A percentile compares a stretch with the other conserved stretches of the same genome.
Evolutionary conservation across 805 yeast species (phyloP).

Genomic region (Candida xiaguanensis): DNA sequence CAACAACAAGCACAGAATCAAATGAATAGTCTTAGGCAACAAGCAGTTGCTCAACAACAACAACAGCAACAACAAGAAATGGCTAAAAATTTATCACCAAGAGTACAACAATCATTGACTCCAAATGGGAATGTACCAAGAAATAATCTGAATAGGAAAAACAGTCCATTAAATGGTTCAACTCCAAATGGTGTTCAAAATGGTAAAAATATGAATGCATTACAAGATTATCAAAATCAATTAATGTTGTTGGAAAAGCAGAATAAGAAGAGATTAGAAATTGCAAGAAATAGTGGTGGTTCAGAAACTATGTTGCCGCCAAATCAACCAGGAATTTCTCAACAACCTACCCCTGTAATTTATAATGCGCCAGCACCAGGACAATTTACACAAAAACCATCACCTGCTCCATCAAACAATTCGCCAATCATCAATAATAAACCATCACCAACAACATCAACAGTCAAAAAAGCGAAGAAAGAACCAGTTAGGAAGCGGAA

Average conservation of each 20-base stretch:
- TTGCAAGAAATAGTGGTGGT: conserved; percentile 38
- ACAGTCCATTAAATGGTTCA: conserved; percentile 2
- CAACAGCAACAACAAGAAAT: conserved; percentile 13
- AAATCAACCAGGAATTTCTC: conserved; percentile 10
- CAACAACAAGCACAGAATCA: conserved; percentile 49
- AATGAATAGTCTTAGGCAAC: conserved; percentile 49
- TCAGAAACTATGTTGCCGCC: conserved; percentile 11
- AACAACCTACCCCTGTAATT: conserved; percentile 7
- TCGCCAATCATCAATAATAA: conserved; percentile 34
- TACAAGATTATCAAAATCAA: conserved; percentile 81
- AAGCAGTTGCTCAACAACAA: conserved; percentile 30
- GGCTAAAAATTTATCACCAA: conserved; percentile 8
- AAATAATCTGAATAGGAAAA: not conserved
- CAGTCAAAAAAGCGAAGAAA: conserved; percentile 25
- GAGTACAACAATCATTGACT: conserved; percentile 1
- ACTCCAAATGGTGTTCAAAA: no score
- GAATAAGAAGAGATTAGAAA: conserved; percentile 64
- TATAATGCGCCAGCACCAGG: conserved; percentile 6
- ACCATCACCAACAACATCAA: conserved; percentile 27
- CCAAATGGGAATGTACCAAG: not conserved
- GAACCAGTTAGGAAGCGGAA: conserved; percentile 33
- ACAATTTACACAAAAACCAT: conserved; percentile 14
- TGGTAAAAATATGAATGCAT: conserved; percentile 46
- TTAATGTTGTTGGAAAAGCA: conserved; percentile 71
- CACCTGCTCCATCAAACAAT: conserved; percentile 25